phyloP scores from a whole-genome alignment of 2,329 filamentous ascomycete species.

The Xylaria arbuscula region DNA sequence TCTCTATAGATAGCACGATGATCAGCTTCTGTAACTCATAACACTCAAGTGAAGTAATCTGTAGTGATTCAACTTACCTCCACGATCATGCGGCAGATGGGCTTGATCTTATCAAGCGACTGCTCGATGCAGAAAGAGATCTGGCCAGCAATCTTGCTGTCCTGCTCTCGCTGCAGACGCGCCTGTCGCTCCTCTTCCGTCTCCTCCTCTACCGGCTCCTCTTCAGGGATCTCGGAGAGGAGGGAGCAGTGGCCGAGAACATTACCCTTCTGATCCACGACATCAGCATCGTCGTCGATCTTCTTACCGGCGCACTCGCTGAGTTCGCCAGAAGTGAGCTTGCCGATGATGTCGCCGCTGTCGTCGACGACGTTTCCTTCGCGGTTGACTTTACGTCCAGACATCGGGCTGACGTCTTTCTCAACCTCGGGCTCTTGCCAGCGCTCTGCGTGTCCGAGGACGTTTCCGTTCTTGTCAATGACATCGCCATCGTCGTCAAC shows the following conservation, averaged over 20 bases:
- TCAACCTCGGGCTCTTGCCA: constrained; percentile 68
- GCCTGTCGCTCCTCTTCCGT: constrained; percentile 69
- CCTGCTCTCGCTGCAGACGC: constrained; percentile 69
- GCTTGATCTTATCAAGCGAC: constrained; percentile 84
- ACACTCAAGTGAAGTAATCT: neutral
- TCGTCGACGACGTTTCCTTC: constrained; percentile 69
- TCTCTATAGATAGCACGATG: constrained; percentile 59
- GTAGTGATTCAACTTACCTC: constrained; percentile 64
- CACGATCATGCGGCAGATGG: constrained; percentile 86
- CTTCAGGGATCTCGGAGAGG: constrained; percentile 68
- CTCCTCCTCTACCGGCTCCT: constrained; percentile 60
- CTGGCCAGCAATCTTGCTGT: constrained; percentile 80
- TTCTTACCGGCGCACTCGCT: constrained; percentile 74
- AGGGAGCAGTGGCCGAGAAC: constrained; percentile 75
- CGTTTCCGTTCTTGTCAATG: constrained; percentile 77
- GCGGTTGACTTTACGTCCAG: constrained; percentile 66
- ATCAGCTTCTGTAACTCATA: constrained; percentile 43
- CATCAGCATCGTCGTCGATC: constrained; percentile 77
- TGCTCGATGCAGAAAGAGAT: constrained; percentile 79
- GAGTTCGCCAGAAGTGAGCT: constrained; percentile 74
- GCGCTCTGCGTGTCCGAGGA: constrained; percentile 67
- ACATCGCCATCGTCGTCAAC: constrained; percentile 88
- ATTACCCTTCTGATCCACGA: constrained; percentile 74
- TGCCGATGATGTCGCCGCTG: constrained; percentile 71
- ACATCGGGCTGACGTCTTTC: constrained; percentile 63